phyloP scores from a whole-genome alignment of 2,329 filamentous ascomycete genomes.

The Fusarium palustre region DNA sequence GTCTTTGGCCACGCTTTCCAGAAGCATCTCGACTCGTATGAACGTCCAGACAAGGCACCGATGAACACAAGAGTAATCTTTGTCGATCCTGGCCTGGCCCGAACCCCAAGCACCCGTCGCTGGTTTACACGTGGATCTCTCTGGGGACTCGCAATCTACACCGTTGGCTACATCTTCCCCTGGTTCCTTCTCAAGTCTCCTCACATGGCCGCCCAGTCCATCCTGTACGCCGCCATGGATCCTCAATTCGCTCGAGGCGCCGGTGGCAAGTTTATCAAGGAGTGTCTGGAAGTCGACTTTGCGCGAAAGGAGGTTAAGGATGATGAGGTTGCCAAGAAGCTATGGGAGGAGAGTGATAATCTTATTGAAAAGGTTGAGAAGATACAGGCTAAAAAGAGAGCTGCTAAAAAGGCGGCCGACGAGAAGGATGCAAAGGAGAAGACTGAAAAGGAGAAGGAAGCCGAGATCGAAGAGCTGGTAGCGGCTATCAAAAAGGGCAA shows the following conservation, averaged over 20 bases:
- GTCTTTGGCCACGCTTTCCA: slow-evolving; percentile 91
- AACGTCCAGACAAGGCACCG: slow-evolving; percentile 83
- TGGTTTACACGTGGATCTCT: slow-evolving; percentile 90
- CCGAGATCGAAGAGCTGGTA: slow-evolving; percentile 55
- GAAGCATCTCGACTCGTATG: slow-evolving; percentile 87
- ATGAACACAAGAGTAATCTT: slow-evolving; percentile 86
- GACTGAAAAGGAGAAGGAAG: slow-evolving; percentile 49
- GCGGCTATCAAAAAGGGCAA: slow-evolving; percentile 60
- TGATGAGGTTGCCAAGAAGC: slow-evolving; percentile 81
- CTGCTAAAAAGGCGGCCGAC: slow-evolving; percentile 55
- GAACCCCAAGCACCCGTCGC: slow-evolving; percentile 87
- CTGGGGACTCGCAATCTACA: slow-evolving; percentile 80
- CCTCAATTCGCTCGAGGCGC: slow-evolving; percentile 70
- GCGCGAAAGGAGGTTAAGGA: slow-evolving; percentile 80
- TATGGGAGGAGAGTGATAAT: slow-evolving; percentile 91
- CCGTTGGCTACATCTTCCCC: slow-evolving; percentile 81
- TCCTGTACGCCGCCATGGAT: slow-evolving; percentile 89
- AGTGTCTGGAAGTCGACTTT: slow-evolving; percentile 82
- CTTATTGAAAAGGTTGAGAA: slow-evolving; percentile 80
- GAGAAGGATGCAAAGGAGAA: slow-evolving; percentile 52
- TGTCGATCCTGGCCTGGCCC: slow-evolving; percentile 85
- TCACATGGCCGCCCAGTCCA: slow-evolving; percentile 84
- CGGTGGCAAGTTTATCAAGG: slow-evolving; percentile 84
- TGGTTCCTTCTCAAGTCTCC: slow-evolving; percentile 92
- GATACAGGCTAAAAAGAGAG: slow-evolving; percentile 72